These are phyloP conservation scores for Dendrostoma leiphaemia DNA, from an alignment of 2,329 filamentous ascomycete species.

Conservation along the genomic window DNA sequence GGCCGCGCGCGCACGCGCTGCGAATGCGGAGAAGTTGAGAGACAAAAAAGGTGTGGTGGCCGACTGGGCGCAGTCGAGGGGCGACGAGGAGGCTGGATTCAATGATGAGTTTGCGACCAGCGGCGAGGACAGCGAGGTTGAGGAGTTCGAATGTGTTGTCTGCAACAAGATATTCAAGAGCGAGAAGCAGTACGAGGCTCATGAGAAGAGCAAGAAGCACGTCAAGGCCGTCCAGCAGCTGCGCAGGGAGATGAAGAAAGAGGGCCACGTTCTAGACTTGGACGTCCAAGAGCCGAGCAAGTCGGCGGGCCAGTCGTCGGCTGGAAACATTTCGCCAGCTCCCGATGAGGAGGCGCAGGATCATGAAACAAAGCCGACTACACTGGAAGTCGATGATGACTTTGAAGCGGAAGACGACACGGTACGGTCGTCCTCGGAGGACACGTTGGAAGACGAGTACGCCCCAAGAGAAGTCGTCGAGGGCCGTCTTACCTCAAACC, in stretches of 20 bases:
- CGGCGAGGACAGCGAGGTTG: constrained; percentile 53
- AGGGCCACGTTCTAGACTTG: constrained; percentile 59
- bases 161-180: constrained; percentile 86
- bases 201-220: constrained; percentile 97
- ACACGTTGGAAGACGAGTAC: constrained; percentile 39
- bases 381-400: constrained; percentile 4
- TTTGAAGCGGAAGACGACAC: neutral
- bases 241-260: constrained; percentile 76
- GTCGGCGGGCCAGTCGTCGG: neutral
- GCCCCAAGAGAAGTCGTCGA: constrained; percentile 44
- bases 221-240: constrained; percentile 80
- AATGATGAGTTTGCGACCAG: constrained; percentile 57
- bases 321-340: neutral
- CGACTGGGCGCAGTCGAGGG: constrained; percentile 69
- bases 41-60: constrained; percentile 57
- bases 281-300: constrained; percentile 34
- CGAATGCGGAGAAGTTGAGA: constrained; percentile 69
- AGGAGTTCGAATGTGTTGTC: constrained; percentile 70
- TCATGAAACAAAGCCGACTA: neutral
- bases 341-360: constrained; percentile 3
- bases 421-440: constrained; percentile 13
- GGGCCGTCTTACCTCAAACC: constrained; percentile 6
- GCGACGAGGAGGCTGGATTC: constrained; percentile 48
- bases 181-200: constrained; percentile 84
- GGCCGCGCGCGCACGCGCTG: constrained; percentile 77